These are phyloP conservation scores for Rickenella mellea DNA, from an alignment of 768 basidiomycete species.

Conservation along the genomic window DNA sequence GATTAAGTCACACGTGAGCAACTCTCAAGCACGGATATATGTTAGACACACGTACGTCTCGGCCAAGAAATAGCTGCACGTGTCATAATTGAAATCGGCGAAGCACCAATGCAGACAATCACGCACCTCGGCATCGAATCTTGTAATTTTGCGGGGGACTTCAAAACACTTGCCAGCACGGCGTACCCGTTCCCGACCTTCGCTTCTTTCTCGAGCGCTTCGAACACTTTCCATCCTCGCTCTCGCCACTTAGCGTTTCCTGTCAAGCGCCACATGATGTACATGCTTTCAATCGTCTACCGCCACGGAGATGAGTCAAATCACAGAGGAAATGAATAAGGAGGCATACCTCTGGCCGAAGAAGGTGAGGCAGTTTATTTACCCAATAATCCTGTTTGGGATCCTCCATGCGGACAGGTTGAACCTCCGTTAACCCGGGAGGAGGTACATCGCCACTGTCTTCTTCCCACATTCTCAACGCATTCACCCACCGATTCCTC, in stretches of 20 bases:
- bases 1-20: too few relatives aligned
- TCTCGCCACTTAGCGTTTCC: slow-evolving; percentile 14
- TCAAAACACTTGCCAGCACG: slow-evolving; percentile 1
- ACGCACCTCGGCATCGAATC: slow-evolving; percentile 72
- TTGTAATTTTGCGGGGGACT: slow-evolving; percentile 22
- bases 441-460: slow-evolving; percentile 8
- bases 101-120: slow-evolving; percentile 14
- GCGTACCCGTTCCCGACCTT: slow-evolving; percentile 12
- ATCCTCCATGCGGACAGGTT: not conserved
- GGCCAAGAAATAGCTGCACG: slow-evolving; percentile 10
- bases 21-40: not conserved
- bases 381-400: slow-evolving; percentile 5
- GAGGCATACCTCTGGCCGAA: slow-evolving; percentile 59
- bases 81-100: not conserved
- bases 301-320: not conserved
- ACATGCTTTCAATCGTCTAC: slow-evolving; percentile 17
- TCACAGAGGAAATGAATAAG: not conserved
- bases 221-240: slow-evolving; percentile 16
- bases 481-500: slow-evolving; percentile 40
- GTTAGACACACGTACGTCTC: slow-evolving; percentile 7
- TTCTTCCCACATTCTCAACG: slow-evolving; percentile 36
- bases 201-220: slow-evolving; percentile 11
- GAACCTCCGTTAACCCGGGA: slow-evolving; percentile 6
- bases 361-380: slow-evolving; percentile 50
- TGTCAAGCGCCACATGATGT: slow-evolving; percentile 15